Conservation (phyloP, 331 rosid genomes). For the Rhamnella rubrinervis region DNA sequence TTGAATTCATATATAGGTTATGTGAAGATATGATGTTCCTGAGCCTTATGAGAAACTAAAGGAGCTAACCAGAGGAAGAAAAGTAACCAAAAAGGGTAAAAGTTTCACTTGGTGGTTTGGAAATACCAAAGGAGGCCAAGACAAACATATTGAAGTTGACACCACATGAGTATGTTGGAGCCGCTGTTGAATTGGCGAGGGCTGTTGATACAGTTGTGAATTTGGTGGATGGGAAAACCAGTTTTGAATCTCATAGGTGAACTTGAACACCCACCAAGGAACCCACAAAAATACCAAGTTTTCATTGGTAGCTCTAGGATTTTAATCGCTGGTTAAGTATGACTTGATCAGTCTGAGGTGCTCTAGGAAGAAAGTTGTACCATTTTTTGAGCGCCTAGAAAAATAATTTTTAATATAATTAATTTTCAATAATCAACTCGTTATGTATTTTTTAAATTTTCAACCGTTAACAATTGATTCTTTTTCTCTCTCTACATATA, state of each 20-base stretch:
- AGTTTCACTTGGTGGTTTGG: slow-evolving; percentile 63
- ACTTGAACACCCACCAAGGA: not conserved
- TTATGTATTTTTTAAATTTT: too few species aligned
- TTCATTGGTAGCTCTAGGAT: not conserved
- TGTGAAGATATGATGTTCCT: slow-evolving; percentile 84
- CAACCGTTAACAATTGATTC: too few species aligned
- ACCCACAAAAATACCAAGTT: not conserved
- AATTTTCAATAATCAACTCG: too few species aligned
- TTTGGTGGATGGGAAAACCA: slow-evolving; percentile 22
- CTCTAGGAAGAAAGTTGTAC: too few species aligned
- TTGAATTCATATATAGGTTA: slow-evolving; percentile 46
- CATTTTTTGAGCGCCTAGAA: too few species aligned
- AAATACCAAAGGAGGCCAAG: slow-evolving; percentile 65
- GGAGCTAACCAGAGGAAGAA: slow-evolving; percentile 71
- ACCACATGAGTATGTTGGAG: slow-evolving; percentile 66
- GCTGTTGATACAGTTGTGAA: slow-evolving; percentile 38
- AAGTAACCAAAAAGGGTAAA: slow-evolving; percentile 67
- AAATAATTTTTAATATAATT: too few species aligned
- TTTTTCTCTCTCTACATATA: too few species aligned
- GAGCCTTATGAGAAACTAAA: slow-evolving; percentile 92
- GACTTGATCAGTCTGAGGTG: too few species aligned
- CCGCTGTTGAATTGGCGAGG: slow-evolving; percentile 69
- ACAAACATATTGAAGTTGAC: slow-evolving; percentile 51
- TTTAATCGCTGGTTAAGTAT: too few species aligned
- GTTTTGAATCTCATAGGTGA: too few species aligned